Evolutionary conservation across 2,329 filamentous ascomycete genomes (phyloP).

Genomic region (Penicillium sp.): DNA sequence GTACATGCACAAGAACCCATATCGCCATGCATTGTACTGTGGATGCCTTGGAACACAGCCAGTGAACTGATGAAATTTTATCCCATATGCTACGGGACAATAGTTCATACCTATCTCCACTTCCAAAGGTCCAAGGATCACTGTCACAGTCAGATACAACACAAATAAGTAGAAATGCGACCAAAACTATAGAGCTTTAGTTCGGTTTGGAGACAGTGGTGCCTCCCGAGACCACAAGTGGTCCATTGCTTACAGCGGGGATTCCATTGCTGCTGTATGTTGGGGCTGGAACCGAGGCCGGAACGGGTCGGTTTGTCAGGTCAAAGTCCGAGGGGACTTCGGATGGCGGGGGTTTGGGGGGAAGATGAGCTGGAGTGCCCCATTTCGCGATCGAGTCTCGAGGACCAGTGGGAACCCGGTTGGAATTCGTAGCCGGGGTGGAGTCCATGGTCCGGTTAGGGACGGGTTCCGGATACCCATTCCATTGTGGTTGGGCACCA

Average conservation of each 20-base stretch:
- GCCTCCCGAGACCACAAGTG: slow-evolving; percentile 42
- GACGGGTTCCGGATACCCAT: slow-evolving; percentile 23
- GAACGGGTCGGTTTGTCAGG: slow-evolving; percentile 32
- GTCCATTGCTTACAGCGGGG: slow-evolving; percentile 30
- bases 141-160: background rate
- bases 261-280: slow-evolving; percentile 24
- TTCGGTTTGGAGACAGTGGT: slow-evolving; percentile 27
- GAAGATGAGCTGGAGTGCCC: slow-evolving; percentile 50
- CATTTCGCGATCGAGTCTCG: slow-evolving; percentile 49
- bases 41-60: slow-evolving; percentile 1
- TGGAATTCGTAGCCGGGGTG: slow-evolving; percentile 12
- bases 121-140: background rate
- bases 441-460: slow-evolving; percentile 24
- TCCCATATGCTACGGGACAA: background rate
- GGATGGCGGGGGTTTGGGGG: slow-evolving; percentile 51
- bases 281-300: slow-evolving; percentile 19
- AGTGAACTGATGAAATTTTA: background rate
- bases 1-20: background rate
- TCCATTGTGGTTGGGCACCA: slow-evolving; percentile 29
- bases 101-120: background rate
- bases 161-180: background rate
- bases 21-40: slow-evolving; percentile 12
- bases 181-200: slow-evolving; percentile 11
- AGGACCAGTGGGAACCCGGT: slow-evolving; percentile 21
- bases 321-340: slow-evolving; percentile 44